phyloP scores from a whole-genome alignment of 2,329 filamentous ascomycete genomes.

The Trichoderma simmonsii region DNA sequence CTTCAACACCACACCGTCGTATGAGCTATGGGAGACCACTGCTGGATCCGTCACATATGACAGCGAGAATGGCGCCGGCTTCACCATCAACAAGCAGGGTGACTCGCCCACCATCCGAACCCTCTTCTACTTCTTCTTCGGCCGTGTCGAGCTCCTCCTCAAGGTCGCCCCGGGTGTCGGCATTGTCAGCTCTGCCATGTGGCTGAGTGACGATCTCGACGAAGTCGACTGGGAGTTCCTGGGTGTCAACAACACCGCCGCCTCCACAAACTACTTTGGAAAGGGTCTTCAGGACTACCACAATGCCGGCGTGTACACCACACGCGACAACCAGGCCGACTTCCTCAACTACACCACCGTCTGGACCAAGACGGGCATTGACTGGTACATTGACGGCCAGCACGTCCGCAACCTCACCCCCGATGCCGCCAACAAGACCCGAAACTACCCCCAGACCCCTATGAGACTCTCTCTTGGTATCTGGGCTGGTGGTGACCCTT shows the following conservation, averaged over 20 bases:
- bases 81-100: slow-evolving; percentile 66
- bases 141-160: slow-evolving; percentile 72
- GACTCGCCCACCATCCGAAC: slow-evolving; percentile 77
- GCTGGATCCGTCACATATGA: slow-evolving; percentile 63
- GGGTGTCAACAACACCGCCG: slow-evolving; percentile 60
- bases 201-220: slow-evolving; percentile 79
- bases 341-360: slow-evolving; percentile 75
- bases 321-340: slow-evolving; percentile 53
- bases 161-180: slow-evolving; percentile 72
- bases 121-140: slow-evolving; percentile 84
- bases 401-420: slow-evolving; percentile 62
- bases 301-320: slow-evolving; percentile 58
- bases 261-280: slow-evolving; percentile 75
- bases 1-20: slow-evolving; percentile 61
- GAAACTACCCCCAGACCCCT: slow-evolving; percentile 72
- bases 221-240: slow-evolving; percentile 87
- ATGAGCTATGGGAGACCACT: slow-evolving; percentile 65
- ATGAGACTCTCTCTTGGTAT: slow-evolving; percentile 68
- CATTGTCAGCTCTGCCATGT: slow-evolving; percentile 78
- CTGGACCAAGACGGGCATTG: slow-evolving; percentile 65
- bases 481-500: slow-evolving; percentile 60
- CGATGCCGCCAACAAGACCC: slow-evolving; percentile 57
- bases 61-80: slow-evolving; percentile 61
- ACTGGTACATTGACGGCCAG: slow-evolving; percentile 68
- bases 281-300: slow-evolving; percentile 65